Evolutionary conservation across 2,329 filamentous ascomycete genomes (phyloP).

Genomic region (Talaromyces sp.): DNA sequence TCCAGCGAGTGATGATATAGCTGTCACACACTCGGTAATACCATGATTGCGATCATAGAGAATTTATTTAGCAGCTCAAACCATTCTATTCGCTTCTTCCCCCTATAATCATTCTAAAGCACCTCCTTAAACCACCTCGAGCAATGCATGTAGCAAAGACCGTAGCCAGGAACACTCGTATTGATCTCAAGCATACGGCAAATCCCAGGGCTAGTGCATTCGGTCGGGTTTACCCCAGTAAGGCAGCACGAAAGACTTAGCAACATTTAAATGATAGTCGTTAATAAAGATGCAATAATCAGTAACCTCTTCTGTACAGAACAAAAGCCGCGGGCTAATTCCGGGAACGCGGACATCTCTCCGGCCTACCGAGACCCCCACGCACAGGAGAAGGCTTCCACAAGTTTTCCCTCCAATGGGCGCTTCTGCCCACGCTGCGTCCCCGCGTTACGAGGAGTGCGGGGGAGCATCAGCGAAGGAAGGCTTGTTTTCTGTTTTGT

Average conservation of each 20-base stretch:
- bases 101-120: no score
- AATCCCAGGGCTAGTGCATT: not conserved
- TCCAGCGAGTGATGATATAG: no score
- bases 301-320: not conserved
- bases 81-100: no score
- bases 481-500: not conserved
- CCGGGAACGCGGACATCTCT: not conserved
- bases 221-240: not conserved
- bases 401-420: not conserved
- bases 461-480: not conserved
- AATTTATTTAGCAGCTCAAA: no score
- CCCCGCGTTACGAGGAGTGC: not conserved
- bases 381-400: not conserved
- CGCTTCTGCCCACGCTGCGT: not conserved
- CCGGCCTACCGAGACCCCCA: not conserved
- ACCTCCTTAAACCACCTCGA: no score
- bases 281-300: not conserved
- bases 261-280: not conserved
- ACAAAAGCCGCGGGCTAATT: not conserved
- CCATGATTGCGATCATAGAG: no score
- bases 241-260: not conserved
- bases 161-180: no score
- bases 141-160: no score
- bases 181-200: no score
- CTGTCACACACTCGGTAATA: no score